These are phyloP conservation scores for Syzygium aromaticum DNA, from an alignment of 345 rosid genomes.

Conservation along the genomic window DNA sequence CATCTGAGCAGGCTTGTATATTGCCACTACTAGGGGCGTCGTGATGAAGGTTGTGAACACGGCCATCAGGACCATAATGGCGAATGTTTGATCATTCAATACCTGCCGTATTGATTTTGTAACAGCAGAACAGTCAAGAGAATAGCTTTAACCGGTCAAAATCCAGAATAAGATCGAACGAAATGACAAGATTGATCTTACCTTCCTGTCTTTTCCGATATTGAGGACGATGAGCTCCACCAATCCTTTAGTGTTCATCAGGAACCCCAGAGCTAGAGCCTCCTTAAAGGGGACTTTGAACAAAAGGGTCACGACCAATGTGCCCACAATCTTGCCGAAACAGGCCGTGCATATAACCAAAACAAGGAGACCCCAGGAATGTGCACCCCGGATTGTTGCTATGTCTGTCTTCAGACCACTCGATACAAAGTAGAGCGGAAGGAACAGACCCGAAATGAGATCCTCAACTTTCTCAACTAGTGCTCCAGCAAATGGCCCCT, in stretches of 20 bases:
- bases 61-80: constrained; percentile 80
- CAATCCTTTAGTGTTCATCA: constrained; percentile 81
- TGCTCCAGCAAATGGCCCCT: constrained; percentile 59
- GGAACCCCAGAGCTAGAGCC: constrained; percentile 50
- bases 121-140: neutral
- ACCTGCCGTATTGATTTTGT: constrained; percentile 33
- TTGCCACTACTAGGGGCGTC: constrained; percentile 56
- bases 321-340: constrained; percentile 65
- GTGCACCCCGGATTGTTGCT: constrained; percentile 43
- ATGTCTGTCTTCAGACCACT: constrained; percentile 78
- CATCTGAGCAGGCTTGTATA: constrained; percentile 49
- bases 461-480: constrained; percentile 75
- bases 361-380: constrained; percentile 68
- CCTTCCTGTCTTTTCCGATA: constrained; percentile 61
- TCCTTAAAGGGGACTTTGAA: constrained; percentile 45
- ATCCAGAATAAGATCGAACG: neutral
- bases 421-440: constrained; percentile 71
- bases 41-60: constrained; percentile 71
- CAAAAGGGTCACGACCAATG: constrained; percentile 36
- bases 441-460: constrained; percentile 63
- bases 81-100: constrained; percentile 69
- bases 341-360: constrained; percentile 60
- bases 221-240: constrained; percentile 89
- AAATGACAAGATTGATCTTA: neutral
- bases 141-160: neutral